These are phyloP conservation scores for Raffaelea albimanens DNA, from an alignment of 2,329 filamentous ascomycete species.

Conservation along the genomic window DNA sequence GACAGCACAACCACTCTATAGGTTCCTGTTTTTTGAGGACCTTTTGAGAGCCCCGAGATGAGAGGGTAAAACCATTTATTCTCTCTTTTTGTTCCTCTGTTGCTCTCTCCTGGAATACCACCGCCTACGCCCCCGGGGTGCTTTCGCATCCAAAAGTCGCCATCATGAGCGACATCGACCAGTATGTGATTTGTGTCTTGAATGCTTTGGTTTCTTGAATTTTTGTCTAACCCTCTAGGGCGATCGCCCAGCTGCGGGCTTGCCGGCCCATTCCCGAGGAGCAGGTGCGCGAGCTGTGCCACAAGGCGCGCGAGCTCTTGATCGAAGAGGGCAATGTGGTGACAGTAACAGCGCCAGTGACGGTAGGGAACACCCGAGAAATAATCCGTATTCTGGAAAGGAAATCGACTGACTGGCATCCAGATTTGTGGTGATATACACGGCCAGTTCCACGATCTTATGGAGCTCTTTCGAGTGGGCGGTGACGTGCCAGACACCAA, in stretches of 20 bases:
- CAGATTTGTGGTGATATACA: constrained; percentile 96
- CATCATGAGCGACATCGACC: constrained; percentile 85
- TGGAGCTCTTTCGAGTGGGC: constrained; percentile 92
- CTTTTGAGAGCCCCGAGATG: too few species aligned
- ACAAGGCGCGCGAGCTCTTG: constrained; percentile 89
- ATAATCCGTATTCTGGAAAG: background rate
- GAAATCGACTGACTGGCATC: background rate
- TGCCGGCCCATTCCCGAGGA: constrained; percentile 93
- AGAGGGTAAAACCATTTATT: too few species aligned
- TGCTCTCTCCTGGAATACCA: too few species aligned
- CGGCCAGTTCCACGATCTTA: constrained; percentile 91
- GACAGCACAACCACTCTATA: too few species aligned
- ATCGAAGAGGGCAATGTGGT: constrained; percentile 98
- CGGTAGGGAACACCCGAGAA: constrained; percentile 41
- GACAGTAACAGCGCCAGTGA: constrained; percentile 87
- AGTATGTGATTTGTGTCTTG: constrained; percentile 40
- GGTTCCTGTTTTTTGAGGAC: too few species aligned
- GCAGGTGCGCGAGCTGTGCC: constrained; percentile 92
- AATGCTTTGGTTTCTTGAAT: background rate
- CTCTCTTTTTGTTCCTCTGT: too few species aligned
- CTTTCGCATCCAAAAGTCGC: too few species aligned
- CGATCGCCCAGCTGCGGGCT: constrained; percentile 88
- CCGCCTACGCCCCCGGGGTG: too few species aligned
- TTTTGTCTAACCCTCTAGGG: constrained; percentile 40
- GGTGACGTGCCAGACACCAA: constrained; percentile 93